Evolutionary conservation across 139 green algal genomes (phyloP).

Genomic region (Pseudopediastrum boryanum): DNA sequence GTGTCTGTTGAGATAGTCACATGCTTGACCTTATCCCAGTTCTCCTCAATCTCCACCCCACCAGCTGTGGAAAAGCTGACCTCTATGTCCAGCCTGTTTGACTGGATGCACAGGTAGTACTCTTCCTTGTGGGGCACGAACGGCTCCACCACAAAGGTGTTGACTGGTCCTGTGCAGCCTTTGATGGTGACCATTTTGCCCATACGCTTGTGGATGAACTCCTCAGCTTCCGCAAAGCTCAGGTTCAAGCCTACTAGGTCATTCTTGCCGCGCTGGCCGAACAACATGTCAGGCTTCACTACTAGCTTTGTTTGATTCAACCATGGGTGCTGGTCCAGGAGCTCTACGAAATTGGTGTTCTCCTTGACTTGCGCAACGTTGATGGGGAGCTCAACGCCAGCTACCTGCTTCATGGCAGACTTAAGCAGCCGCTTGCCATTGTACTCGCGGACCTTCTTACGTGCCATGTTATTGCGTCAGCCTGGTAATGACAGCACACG

Average conservation of each 20-base stretch:
- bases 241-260: constrained; percentile 90
- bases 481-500: too few species aligned
- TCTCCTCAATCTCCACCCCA: constrained; percentile 93
- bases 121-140: constrained; percentile 86
- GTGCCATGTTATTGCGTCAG: constrained; percentile 52
- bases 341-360: constrained; percentile 67
- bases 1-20: constrained; percentile 56
- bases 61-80: constrained; percentile 77
- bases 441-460: constrained; percentile 81
- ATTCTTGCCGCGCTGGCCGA: constrained; percentile 94
- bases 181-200: constrained; percentile 73
- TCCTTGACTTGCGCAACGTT: constrained; percentile 49
- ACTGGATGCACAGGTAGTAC: constrained; percentile 28
- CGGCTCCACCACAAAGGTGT: constrained; percentile 92
- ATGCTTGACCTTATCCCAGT: constrained; percentile 89
- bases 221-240: constrained; percentile 56
- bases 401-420: constrained; percentile 70
- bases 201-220: constrained; percentile 80
- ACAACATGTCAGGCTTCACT: constrained; percentile 96
- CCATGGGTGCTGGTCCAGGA: constrained; percentile 64
- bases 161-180: constrained; percentile 74
- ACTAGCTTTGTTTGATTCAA: constrained; percentile 71
- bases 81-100: constrained; percentile 57
- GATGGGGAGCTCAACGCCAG: constrained; percentile 72
- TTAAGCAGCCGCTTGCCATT: constrained; percentile 86